phyloP scores from a whole-genome alignment of 2,329 filamentous ascomycete species.

The Fusarium globosum region DNA sequence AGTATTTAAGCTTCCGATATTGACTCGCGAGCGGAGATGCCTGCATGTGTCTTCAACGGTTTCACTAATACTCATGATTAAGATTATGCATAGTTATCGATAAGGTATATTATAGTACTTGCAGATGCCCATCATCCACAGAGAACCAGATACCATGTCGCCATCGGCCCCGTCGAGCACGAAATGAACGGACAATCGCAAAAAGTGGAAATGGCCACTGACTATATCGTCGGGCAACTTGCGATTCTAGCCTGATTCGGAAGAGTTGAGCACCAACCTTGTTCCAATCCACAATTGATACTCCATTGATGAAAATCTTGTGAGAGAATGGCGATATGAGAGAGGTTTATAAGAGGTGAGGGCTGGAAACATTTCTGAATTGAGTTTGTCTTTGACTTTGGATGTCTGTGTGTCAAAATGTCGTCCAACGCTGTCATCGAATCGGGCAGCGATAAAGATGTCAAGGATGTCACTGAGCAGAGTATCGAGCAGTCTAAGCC shows the following conservation, averaged over 20 bases:
- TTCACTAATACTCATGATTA: not conserved
- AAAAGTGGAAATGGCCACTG: constrained; percentile 23
- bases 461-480: constrained; percentile 27
- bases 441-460: constrained; percentile 25
- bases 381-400: not conserved
- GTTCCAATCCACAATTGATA: constrained; percentile 26
- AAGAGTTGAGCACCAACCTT: constrained; percentile 2
- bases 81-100: not conserved
- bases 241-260: constrained; percentile 32
- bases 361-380: not conserved
- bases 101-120: not conserved
- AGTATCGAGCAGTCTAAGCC: constrained; percentile 29
- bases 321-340: not conserved
- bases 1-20: constrained; percentile 13
- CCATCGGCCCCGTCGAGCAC: constrained; percentile 38
- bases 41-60: not conserved
- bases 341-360: not conserved
- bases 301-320: constrained; percentile 1
- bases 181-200: constrained; percentile 17
- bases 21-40: constrained; percentile 10
- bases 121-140: not conserved
- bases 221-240: constrained; percentile 23
- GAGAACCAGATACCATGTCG: constrained; percentile 15
- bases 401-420: constrained; percentile 16
- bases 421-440: constrained; percentile 20